Conservation (phyloP, 306 rosid species). For the Trichosanthes cucumerina region DNA sequence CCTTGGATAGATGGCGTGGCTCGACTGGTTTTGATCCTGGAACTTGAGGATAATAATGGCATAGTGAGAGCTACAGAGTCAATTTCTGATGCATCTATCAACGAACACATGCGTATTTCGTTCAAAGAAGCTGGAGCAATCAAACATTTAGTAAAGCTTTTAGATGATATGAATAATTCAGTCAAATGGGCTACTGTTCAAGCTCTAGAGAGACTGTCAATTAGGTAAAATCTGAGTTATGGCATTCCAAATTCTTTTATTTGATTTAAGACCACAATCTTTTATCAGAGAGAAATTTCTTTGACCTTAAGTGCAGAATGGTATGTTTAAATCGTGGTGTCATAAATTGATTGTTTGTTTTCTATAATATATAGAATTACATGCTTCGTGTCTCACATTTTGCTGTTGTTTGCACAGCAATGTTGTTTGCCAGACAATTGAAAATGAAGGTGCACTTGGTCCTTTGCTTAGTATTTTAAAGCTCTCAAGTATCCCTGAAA, state of each 20-base stretch:
- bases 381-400: neutral
- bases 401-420: constrained; percentile 44
- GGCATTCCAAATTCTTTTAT: constrained; percentile 4
- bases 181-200: constrained; percentile 38
- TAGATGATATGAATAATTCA: constrained; percentile 30
- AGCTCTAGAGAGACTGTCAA: constrained; percentile 69
- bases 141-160: constrained; percentile 48
- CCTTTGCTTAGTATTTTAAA: constrained; percentile 47
- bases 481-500: constrained; percentile 29
- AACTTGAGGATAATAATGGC: constrained; percentile 56
- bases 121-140: constrained; percentile 93
- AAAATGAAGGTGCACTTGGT: constrained; percentile 55
- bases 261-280: neutral
- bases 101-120: constrained; percentile 65
- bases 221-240: constrained; percentile 38
- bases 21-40: constrained; percentile 63
- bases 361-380: neutral
- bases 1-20: constrained; percentile 88
- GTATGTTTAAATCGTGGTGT: neutral
- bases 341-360: neutral
- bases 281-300: neutral
- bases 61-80: constrained; percentile 52
- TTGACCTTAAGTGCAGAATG: neutral
- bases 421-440: constrained; percentile 52
- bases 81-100: constrained; percentile 67